Evolutionary conservation across 345 rosid genomes (phyloP).

Genomic region (Odontarrhena argentea): DNA sequence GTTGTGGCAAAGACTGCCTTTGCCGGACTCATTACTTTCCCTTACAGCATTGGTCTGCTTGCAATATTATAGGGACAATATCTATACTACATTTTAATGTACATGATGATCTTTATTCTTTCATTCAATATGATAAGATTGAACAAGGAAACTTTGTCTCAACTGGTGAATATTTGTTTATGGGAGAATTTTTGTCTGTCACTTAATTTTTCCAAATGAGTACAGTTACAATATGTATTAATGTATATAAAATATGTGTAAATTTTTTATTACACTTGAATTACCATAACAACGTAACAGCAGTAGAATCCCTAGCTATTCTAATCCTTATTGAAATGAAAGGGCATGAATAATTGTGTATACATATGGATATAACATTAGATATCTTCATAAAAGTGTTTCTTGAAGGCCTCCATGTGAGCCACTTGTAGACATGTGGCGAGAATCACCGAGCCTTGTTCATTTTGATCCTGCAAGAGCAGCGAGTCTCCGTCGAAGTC

Average conservation of each 20-base stretch:
- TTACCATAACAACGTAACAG: constrained; percentile 6
- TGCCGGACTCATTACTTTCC: constrained; percentile 17
- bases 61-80: constrained; percentile 6
- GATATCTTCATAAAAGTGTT: constrained; percentile 41
- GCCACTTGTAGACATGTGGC: constrained; percentile 38
- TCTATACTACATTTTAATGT: neutral
- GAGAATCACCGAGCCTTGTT: constrained; percentile 34
- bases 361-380: constrained; percentile 9
- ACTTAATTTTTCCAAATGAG: too few relatives aligned
- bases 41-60: constrained; percentile 32
- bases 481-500: constrained; percentile 54
- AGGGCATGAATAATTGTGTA: constrained; percentile 17
- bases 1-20: constrained; percentile 28
- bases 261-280: constrained; percentile 12
- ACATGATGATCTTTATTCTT: neutral
- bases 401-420: constrained; percentile 44
- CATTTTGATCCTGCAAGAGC: constrained; percentile 43
- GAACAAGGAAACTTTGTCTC: neutral
- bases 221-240: neutral
- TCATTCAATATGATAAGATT: neutral
- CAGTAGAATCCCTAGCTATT: constrained; percentile 8
- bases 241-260: neutral
- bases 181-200: too few relatives aligned
- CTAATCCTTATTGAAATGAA: constrained; percentile 17
- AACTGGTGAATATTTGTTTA: neutral